Base-by-base conservation (phyloP, 306 rosid genomes). In the Dalbergia cultrata region DNA sequence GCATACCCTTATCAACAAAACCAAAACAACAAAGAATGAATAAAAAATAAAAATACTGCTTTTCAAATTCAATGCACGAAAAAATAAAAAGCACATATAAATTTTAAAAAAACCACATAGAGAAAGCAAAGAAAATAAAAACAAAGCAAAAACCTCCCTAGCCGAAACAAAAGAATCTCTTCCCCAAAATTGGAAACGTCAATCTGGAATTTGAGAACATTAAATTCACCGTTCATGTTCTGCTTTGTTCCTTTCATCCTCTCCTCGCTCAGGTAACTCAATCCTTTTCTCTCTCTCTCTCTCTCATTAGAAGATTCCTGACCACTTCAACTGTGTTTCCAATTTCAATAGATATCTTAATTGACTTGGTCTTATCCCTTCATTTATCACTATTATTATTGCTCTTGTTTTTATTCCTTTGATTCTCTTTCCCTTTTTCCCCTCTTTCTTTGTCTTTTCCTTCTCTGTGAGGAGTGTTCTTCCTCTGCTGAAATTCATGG, bases 231-330 rank as follows among this genome's bases (percentile, higher is more conserved):
- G 80, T 80, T 79, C 77, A 64, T 69, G 76, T 77, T 64, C 7
- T 74, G 72, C 61, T 81, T 73, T 78, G 80, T 78, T 81, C 89
- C 82, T 85, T 78, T 81, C 90, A 80, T 87, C 88, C 89, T 89
- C 86, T 77, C 82, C 66, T 60, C 7, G 33, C 78, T 60, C 90
- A 91, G 91, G 91, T 85, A 85, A n/a, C 70, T 68, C 57, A 57
- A 70, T 81, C 75, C 49, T 67, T 78, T 68, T 71, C 80, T 67
- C 58, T 50, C 21, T 33, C 43, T 37, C 57, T 78, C 78, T 60
- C 67, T 82, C 52, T 53, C 64, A 41, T 57, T 70, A 9, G 53
- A 45, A 84, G 85, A 84, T 85, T 84, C 82, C 69, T 85, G 80
- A 72, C 74, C 80, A 56, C 68, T 80, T 47, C 76, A 70, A 80